A percentile compares a stretch with the other conserved stretches of the same genome.
Conservation (phyloP, 2,329 filamentous ascomycete species). For the Mycosphaerelloides madeirae region DNA sequence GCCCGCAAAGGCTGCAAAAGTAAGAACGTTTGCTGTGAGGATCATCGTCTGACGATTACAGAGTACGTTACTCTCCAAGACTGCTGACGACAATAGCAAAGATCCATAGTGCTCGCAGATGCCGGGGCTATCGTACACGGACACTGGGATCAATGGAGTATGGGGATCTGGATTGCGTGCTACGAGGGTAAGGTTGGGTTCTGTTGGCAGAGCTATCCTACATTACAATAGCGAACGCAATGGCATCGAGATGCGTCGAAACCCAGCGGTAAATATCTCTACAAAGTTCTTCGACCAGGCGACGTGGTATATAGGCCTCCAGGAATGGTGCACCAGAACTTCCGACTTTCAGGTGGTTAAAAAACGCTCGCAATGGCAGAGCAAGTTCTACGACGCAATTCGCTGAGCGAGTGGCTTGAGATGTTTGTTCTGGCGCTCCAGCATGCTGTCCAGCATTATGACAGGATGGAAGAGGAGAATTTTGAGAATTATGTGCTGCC, state of each 20-base stretch:
- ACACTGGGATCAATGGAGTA: constrained; percentile 9
- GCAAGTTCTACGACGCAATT: constrained; percentile 7
- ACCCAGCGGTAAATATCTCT: constrained; percentile 4
- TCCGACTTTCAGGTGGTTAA: constrained; percentile 6
- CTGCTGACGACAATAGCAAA: constrained; percentile 5
- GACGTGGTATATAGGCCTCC: constrained; percentile 15
- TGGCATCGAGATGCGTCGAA: not conserved
- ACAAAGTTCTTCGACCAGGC: constrained; percentile 12
- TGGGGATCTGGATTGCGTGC: constrained; percentile 17
- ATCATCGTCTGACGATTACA: constrained; percentile 2
- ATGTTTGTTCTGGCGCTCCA: not conserved
- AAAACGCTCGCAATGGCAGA: constrained; percentile 14
- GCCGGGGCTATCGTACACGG: constrained; percentile 12
- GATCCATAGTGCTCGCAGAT: constrained; percentile 15
- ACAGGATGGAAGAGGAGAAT: too few relatives aligned
- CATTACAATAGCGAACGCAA: not conserved
- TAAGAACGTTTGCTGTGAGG: not conserved
- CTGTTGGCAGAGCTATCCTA: constrained; percentile 9
- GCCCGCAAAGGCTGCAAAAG: constrained; percentile 1
- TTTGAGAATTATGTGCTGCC: too few relatives aligned
- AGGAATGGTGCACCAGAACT: constrained; percentile 14
- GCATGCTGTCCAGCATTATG: too few relatives aligned
- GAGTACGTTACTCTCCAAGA: constrained; percentile 3
- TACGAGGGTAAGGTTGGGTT: constrained; percentile 20
- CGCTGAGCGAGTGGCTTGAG: constrained; percentile 7